Base-by-base conservation (phyloP, 1,284 basidiomycete species). In the Cutaneotrichosporon sp. region DNA sequence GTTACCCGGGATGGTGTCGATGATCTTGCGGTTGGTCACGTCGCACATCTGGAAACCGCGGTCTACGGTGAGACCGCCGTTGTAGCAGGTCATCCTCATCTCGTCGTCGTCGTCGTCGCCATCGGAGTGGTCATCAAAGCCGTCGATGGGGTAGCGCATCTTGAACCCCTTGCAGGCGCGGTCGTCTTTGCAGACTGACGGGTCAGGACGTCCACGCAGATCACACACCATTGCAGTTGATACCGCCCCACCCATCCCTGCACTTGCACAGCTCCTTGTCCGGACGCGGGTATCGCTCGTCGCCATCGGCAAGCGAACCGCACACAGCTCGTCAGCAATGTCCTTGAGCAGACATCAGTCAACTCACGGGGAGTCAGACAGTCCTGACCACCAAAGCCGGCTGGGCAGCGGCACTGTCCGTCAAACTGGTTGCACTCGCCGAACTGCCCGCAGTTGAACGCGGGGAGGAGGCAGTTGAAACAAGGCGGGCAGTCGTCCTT, bases 11-110 rank as follows among this genome's bases (percentile, higher is more conserved):
- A 95, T 87, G 83, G 91, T 90, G 72, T 92, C 91, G 65, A 92
- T 82, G 71, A 95, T 95, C 80, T 92, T 92, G 57, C 88, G 87
- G 79, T 94, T 97, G 16, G 95, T 98, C 29, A 99, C 95, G 75
- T 97, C 87, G 81, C 95, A 99, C 87, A 97, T 92, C 78, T 99
- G 95, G 78, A 94, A 93, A 72, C 94, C 94, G 76, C 87, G 88
- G 79, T 91, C 89, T 16, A 99, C 89, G 0, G 92, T 92, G 72
- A 90, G 86, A 14, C 95, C 95, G 49, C 90, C 92, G 60, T 85
- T 89, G 83, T 97, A 95, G 79, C 95, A 99, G 1, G 91, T 92
- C 87, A 97, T 95, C 46, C 79, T 75, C 22, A 79, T 79, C 1
- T 82, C 79, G 25, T 83, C 83, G 2, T 84, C 75, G 4, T 72